Conservation (phyloP, 2,329 filamentous ascomycete genomes). For the Hypoxylon sp. region DNA sequence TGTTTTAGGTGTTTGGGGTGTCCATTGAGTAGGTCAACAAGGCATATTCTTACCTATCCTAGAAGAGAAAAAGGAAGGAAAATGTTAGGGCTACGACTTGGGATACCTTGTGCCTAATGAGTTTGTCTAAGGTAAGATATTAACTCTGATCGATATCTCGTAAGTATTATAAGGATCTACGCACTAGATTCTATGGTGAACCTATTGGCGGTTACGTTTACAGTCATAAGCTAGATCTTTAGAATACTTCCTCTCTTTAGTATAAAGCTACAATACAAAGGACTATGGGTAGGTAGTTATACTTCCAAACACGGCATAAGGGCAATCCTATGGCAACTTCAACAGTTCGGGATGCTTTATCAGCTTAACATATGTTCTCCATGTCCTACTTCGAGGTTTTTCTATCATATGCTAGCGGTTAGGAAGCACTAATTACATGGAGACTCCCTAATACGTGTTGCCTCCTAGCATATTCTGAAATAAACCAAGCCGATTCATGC, state of each 20-base stretch:
- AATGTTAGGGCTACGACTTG: background rate
- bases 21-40: constrained; percentile 32
- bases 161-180: too few species aligned
- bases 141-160: too few species aligned
- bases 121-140: too few species aligned
- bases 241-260: too few species aligned
- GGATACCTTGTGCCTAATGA: background rate
- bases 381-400: background rate
- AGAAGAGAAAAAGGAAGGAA: background rate
- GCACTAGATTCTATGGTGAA: too few species aligned
- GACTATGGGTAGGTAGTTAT: too few species aligned
- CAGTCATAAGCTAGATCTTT: too few species aligned
- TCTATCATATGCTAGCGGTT: background rate
- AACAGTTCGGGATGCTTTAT: background rate
- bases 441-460: background rate
- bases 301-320: too few species aligned
- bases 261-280: too few species aligned
- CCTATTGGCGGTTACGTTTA: too few species aligned
- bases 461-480: background rate
- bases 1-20: constrained; percentile 53
- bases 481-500: background rate
- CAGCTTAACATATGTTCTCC: background rate
- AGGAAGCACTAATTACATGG: background rate
- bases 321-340: too few species aligned
- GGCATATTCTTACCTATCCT: background rate